These are phyloP conservation scores for Diutina pseudorugosa DNA, from an alignment of 1,139 yeast species.

Conservation along the genomic window DNA sequence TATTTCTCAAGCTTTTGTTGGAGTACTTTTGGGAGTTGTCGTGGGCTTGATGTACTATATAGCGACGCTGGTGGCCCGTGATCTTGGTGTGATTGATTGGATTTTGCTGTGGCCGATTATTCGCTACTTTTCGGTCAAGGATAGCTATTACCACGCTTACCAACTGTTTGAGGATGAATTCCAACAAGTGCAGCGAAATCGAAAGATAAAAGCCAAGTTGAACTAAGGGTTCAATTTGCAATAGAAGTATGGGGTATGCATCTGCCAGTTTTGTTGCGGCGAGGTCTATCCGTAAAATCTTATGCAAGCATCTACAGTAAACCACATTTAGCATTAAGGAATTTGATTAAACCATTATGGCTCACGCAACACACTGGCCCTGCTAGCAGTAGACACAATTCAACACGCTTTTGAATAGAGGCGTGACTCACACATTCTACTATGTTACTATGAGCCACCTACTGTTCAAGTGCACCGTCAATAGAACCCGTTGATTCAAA, in stretches of 20 bases:
- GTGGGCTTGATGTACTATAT: slow-evolving; percentile 51
- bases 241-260: not conserved
- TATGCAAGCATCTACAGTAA: too few species aligned
- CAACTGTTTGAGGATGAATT: slow-evolving; percentile 28
- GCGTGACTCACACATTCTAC: too few species aligned
- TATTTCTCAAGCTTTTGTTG: slow-evolving; percentile 59
- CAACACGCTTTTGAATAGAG: too few species aligned
- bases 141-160: slow-evolving; percentile 36
- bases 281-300: too few species aligned
- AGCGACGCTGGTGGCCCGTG: slow-evolving; percentile 39
- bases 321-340: too few species aligned
- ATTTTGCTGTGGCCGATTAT: slow-evolving; percentile 37
- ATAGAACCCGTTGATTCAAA: too few species aligned
- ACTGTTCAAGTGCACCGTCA: too few species aligned
- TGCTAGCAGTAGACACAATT: too few species aligned
- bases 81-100: slow-evolving; percentile 50
- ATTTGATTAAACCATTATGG: too few species aligned
- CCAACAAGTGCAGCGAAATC: slow-evolving; percentile 1
- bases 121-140: slow-evolving; percentile 40
- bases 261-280: too few species aligned
- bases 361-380: too few species aligned
- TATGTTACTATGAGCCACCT: too few species aligned
- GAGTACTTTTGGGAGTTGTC: slow-evolving; percentile 48
- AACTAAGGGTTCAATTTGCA: not conserved
- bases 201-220: not conserved